phyloP scores from a whole-genome alignment of 352 stramenopile genomes.

The Phytophthora megakarya region DNA sequence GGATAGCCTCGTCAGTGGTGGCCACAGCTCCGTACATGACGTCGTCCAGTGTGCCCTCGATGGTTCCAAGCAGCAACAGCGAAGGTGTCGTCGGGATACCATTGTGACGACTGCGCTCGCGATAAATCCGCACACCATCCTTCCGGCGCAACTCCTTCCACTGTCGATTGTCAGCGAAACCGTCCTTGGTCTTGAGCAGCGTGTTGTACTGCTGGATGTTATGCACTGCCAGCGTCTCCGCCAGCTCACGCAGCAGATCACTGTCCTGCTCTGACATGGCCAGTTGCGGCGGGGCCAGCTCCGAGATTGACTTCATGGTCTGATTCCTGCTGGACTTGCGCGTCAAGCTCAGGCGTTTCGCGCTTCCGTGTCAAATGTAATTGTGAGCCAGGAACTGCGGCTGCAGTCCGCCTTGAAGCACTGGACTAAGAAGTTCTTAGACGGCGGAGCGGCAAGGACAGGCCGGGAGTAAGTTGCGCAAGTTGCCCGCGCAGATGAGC shows the following conservation, averaged over 20 bases:
- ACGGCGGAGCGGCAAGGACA: conserved; percentile 7
- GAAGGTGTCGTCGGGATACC: conserved; percentile 39
- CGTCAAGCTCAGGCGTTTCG: conserved; percentile 9
- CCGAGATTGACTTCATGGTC: conserved; percentile 35
- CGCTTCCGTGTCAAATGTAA: conserved; percentile 21
- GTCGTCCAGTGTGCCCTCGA: conserved; percentile 64
- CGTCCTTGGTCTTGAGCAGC: conserved; percentile 47
- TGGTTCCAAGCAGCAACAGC: conserved; percentile 57
- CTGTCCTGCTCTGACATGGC: conserved; percentile 38
- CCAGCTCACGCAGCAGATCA: conserved; percentile 41
- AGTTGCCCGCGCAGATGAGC: conserved; percentile 16
- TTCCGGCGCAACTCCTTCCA: conserved; percentile 50
- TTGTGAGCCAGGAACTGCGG: conserved; percentile 16
- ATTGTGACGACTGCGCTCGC: conserved; percentile 32
- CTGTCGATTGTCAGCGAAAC: conserved; percentile 35
- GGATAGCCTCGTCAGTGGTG: conserved; percentile 48
- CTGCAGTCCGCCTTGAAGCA: conserved; percentile 4
- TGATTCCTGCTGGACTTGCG: background rate
- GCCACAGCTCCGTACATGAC: conserved; percentile 63
- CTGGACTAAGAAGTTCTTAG: conserved; percentile 3
- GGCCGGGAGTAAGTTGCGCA: conserved; percentile 8
- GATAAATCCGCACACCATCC: conserved; percentile 45
- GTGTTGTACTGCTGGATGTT: conserved; percentile 57
- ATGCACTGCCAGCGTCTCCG: conserved; percentile 44
- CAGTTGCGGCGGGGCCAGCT: conserved; percentile 28